Conservation (phyloP, 1,284 basidiomycete genomes). For the Pascua sp. region DNA sequence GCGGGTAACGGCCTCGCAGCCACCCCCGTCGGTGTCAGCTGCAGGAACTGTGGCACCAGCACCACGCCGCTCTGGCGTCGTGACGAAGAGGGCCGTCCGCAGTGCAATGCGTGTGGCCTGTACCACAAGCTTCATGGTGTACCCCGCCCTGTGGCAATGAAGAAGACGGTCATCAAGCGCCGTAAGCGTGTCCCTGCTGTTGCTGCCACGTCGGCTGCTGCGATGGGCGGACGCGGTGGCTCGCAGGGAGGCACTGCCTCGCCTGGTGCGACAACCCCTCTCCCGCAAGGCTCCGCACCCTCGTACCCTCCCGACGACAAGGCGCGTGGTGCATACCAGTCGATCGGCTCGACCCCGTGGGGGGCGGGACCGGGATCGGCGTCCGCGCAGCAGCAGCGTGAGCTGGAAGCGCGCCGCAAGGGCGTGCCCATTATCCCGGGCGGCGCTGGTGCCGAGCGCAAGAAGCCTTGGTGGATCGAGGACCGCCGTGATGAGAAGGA, state of each 20-base stretch:
- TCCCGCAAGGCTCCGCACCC: neutral
- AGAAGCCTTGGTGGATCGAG: conserved; percentile 45
- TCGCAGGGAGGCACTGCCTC: conserved; percentile 12
- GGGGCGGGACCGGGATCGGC: conserved; percentile 3
- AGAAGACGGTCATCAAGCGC: conserved; percentile 97
- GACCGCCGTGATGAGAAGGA: conserved; percentile 19
- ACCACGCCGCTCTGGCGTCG: conserved; percentile 91
- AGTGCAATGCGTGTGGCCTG: conserved; percentile 81
- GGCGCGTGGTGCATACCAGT: conserved; percentile 6
- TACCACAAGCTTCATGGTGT: conserved; percentile 98
- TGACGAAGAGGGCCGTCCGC: conserved; percentile 79
- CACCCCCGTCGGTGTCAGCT: conserved; percentile 71
- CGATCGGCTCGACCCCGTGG: conserved; percentile 14
- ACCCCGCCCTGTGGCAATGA: conserved; percentile 95
- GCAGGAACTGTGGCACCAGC: conserved; percentile 87
- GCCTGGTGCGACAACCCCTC: neutral
- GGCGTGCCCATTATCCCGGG: conserved; percentile 21
- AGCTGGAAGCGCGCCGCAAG: conserved; percentile 20
- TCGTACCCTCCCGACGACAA: conserved; percentile 16
- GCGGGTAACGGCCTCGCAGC: conserved; percentile 46
- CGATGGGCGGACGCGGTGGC: conserved; percentile 11
- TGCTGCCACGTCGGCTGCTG: conserved; percentile 20
- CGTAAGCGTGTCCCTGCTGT: conserved; percentile 89
- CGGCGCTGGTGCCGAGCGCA: conserved; percentile 23
- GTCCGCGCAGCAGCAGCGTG: conserved; percentile 7